A percentile compares a stretch with the other conserved stretches of the same genome.
Evolutionary conservation across 2,329 filamentous ascomycete genomes (phyloP).

Genomic region (Beauveria sp.): DNA sequence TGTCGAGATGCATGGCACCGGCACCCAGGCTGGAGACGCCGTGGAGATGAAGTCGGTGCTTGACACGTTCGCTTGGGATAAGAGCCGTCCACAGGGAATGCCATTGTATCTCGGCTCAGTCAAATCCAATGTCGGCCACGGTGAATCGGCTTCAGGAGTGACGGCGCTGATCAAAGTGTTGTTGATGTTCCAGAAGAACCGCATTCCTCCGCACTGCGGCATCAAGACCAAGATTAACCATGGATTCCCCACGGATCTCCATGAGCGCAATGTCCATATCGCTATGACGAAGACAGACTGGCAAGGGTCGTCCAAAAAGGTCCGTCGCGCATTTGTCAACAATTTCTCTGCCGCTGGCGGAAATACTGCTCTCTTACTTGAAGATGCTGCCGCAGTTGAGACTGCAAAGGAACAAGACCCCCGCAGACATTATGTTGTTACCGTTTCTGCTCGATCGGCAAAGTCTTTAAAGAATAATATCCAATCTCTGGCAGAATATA

Average conservation of each 20-base stretch:
- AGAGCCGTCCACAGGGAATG: slow-evolving; percentile 24
- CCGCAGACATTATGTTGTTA: too few species aligned
- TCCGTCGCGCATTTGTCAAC: slow-evolving; percentile 36
- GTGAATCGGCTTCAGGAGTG: slow-evolving; percentile 35
- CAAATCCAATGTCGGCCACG: slow-evolving; percentile 46
- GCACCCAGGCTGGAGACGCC: slow-evolving; percentile 37
- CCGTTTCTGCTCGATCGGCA: too few species aligned
- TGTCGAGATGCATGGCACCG: slow-evolving; percentile 36
- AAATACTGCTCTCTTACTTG: slow-evolving; percentile 42
- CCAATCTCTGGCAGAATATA: too few species aligned
- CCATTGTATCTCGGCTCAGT: slow-evolving; percentile 39
- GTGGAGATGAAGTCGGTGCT: slow-evolving; percentile 50
- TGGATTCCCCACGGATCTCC: slow-evolving; percentile 33
- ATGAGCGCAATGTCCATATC: slow-evolving; percentile 32
- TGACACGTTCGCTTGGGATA: slow-evolving; percentile 48
- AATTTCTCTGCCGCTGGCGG: slow-evolving; percentile 48
- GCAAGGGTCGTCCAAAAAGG: slow-evolving; percentile 15
- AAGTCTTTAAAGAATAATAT: too few species aligned
- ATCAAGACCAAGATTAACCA: slow-evolving; percentile 43
- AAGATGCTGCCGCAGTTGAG: too few species aligned
- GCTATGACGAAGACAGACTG: slow-evolving; percentile 28
- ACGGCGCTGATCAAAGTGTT: slow-evolving; percentile 39
- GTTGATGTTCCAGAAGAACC: slow-evolving; percentile 39
- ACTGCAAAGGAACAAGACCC: too few species aligned
- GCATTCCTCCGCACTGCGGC: slow-evolving; percentile 45